Evolutionary conservation across 2,329 filamentous ascomycete genomes (phyloP).

Genomic region (Colletotrichum lentis): DNA sequence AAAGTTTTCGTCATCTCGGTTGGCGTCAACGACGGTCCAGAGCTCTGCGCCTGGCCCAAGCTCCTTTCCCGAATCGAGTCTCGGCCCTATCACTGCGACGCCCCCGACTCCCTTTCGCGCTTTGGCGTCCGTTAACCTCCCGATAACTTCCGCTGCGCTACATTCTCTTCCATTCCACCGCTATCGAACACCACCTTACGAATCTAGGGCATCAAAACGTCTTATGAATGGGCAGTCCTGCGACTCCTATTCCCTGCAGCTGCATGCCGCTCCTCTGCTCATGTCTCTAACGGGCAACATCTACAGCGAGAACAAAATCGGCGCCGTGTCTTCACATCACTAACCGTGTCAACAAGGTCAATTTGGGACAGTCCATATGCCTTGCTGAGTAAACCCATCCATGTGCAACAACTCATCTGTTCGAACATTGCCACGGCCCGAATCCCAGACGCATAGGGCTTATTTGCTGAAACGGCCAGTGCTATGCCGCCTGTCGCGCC

Average conservation of each 20-base stretch:
- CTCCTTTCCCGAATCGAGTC: constrained; percentile 23
- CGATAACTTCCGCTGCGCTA: constrained; percentile 4
- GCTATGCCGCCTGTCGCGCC: not conserved
- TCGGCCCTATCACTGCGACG: constrained; percentile 3
- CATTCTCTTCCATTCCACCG: not conserved
- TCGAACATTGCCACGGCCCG: not conserved
- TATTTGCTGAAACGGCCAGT: not conserved
- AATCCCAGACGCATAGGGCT: not conserved
- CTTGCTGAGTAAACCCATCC: not conserved
- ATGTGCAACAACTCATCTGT: not conserved
- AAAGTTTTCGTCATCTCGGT: constrained; percentile 20
- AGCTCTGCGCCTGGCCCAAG: constrained; percentile 26
- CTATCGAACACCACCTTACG: not conserved
- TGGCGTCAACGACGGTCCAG: constrained; percentile 16
- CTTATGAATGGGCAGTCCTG: too few species aligned
- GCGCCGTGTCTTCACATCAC: not conserved
- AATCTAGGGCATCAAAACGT: not conserved
- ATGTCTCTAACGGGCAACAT: not conserved
- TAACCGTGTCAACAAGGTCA: not conserved
- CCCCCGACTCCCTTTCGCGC: constrained; percentile 9
- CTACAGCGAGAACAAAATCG: not conserved
- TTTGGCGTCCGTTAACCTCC: constrained; percentile 7
- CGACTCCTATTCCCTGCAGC: not conserved
- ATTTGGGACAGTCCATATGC: not conserved
- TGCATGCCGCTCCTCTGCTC: not conserved